Percentiles rank a stretch among this genome's conserved stretches.
These are phyloP conservation scores for Yamadazyma sp. DNA, from an alignment of 805 yeast genomes.

Conservation along the genomic window DNA sequence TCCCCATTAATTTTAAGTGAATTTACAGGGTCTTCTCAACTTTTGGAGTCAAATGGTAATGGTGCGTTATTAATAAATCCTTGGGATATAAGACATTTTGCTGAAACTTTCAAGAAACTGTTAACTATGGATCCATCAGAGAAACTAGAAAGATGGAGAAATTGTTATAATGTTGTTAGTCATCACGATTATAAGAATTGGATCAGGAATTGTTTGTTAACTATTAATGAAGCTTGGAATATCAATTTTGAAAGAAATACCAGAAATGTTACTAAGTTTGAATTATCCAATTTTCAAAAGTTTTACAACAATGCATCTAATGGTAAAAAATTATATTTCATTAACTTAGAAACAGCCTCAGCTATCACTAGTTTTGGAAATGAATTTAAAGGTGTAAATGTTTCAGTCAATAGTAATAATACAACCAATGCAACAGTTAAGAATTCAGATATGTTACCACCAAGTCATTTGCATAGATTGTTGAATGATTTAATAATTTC, in stretches of 20 bases:
- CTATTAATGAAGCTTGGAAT: slow-evolving; percentile 46
- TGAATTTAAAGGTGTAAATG: background rate
- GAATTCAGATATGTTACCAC: slow-evolving; percentile 44
- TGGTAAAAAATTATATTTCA: slow-evolving; percentile 37
- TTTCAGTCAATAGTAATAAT: slow-evolving; percentile 2
- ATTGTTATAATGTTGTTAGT: slow-evolving; percentile 54
- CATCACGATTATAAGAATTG: slow-evolving; percentile 73
- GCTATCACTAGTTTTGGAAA: slow-evolving; percentile 14
- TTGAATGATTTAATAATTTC: slow-evolving; percentile 52
- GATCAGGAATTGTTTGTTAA: slow-evolving; percentile 57
- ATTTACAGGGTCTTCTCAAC: slow-evolving; percentile 90
- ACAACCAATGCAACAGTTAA: slow-evolving; percentile 15
- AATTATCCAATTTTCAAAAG: slow-evolving; percentile 27
- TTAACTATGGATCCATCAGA: slow-evolving; percentile 64
- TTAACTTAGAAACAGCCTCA: slow-evolving; percentile 23
- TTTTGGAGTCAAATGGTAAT: slow-evolving; percentile 48
- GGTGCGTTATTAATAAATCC: slow-evolving; percentile 85
- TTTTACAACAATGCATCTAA: slow-evolving; percentile 22
- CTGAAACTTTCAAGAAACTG: slow-evolving; percentile 61
- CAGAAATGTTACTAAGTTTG: slow-evolving; percentile 28
- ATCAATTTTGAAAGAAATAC: slow-evolving; percentile 25
- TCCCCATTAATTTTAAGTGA: slow-evolving; percentile 87
- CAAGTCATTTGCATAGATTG: slow-evolving; percentile 54
- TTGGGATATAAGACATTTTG: slow-evolving; percentile 73
- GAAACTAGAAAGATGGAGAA: slow-evolving; percentile 58